phyloP scores from a whole-genome alignment of 139 green algal genomes.

The Micromonas commoda region DNA sequence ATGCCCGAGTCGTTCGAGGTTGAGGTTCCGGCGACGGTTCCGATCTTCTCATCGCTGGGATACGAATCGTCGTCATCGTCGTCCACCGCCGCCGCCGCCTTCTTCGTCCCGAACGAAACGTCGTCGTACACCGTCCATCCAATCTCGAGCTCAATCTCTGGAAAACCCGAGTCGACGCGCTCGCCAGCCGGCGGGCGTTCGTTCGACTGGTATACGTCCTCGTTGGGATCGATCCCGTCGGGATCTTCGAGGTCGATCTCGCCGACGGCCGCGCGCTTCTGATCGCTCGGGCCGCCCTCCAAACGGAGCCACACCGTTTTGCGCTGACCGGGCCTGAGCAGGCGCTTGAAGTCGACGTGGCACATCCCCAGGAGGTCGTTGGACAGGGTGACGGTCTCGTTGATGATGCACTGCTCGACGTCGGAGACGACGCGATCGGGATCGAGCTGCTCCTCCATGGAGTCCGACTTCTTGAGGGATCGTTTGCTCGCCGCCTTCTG shows the following conservation, averaged over 20 bases:
- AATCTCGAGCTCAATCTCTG: constrained; percentile 1
- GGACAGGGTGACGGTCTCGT: background rate
- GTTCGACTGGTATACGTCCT: too few species aligned
- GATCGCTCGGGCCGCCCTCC: background rate
- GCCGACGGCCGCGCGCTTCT: too few species aligned
- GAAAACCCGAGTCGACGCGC: background rate
- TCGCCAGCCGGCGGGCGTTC: too few species aligned
- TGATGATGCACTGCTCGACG: background rate
- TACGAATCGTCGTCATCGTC: background rate
- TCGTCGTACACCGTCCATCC: background rate
- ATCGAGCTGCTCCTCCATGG: background rate
- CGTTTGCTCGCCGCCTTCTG: background rate
- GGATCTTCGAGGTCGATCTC: too few species aligned
- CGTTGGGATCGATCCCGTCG: too few species aligned
- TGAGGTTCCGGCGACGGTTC: too few species aligned
- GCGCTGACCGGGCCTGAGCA: background rate
- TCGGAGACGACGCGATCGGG: background rate
- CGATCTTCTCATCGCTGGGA: too few species aligned
- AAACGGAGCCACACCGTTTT: background rate
- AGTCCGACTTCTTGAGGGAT: too few species aligned
- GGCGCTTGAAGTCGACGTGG: background rate
- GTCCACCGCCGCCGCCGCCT: background rate
- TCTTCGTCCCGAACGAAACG: background rate
- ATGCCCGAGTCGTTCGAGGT: too few species aligned
- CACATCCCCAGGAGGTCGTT: background rate